These are phyloP conservation scores for Diaporthe ilicicola DNA, from an alignment of 2,329 filamentous ascomycete genomes.

Conservation along the genomic window DNA sequence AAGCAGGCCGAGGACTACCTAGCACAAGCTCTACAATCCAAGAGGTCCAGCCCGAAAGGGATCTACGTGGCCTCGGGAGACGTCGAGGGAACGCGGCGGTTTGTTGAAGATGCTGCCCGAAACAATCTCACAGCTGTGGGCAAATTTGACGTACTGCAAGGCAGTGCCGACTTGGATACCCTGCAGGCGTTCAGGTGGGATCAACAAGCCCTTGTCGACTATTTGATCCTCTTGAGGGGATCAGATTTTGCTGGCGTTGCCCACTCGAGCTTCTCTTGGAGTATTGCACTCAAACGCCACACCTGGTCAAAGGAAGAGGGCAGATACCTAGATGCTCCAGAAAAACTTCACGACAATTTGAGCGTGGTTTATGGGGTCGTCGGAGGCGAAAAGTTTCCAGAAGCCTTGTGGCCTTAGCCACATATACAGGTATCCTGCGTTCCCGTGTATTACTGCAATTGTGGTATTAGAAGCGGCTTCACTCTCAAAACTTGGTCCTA, in stretches of 20 bases:
- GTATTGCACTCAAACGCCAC: slow-evolving; percentile 25
- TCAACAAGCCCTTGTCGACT: slow-evolving; percentile 27
- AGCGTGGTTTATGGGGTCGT: slow-evolving; percentile 25
- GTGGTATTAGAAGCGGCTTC: no score
- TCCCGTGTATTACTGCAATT: no score
- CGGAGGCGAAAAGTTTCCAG: neutral
- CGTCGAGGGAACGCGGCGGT: slow-evolving; percentile 10
- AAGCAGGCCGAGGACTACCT: slow-evolving; percentile 24
- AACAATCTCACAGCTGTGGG: slow-evolving; percentile 3
- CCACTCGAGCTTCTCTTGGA: slow-evolving; percentile 29
- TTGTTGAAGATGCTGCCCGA: slow-evolving; percentile 11
- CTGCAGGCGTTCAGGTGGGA: slow-evolving; percentile 6
- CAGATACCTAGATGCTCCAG: slow-evolving; percentile 15
- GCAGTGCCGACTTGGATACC: neutral
- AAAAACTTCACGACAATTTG: slow-evolving; percentile 13
- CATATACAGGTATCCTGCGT: no score
- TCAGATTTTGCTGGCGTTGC: slow-evolving; percentile 26
- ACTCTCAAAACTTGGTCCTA: no score
- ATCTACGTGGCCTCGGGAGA: slow-evolving; percentile 28
- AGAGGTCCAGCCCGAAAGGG: neutral
- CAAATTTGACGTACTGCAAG: slow-evolving; percentile 11
- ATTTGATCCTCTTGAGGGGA: slow-evolving; percentile 16
- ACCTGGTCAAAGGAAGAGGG: neutral
- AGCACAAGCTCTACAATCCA: neutral
- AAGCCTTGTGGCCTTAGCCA: slow-evolving; percentile 15